These are phyloP conservation scores for Arabis alpina DNA, from an alignment of 345 rosid genomes.

Conservation along the genomic window DNA sequence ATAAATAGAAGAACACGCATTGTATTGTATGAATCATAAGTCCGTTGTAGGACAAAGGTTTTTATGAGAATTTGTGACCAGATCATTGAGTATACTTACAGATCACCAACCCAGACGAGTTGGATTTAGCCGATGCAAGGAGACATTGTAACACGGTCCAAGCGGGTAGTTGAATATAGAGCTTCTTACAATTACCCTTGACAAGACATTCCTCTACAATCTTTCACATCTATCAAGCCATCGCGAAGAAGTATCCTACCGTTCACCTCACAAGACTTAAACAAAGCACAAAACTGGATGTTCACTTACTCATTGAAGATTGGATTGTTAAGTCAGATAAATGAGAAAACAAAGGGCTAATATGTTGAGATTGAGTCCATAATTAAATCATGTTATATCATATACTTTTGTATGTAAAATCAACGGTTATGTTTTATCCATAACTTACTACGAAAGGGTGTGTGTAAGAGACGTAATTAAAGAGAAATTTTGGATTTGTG, in stretches of 20 bases:
- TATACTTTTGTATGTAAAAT: no score
- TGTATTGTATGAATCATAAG: conserved; percentile 6
- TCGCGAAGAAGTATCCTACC: conserved; percentile 69
- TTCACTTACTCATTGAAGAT: background rate
- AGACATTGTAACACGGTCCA: conserved; percentile 81
- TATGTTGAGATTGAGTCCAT: no score
- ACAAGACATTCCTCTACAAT: conserved; percentile 65
- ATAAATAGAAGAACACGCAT: no score
- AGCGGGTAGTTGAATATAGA: conserved; percentile 62
- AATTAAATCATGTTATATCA: no score
- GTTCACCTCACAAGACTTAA: conserved; percentile 79
- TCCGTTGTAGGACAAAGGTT: background rate
- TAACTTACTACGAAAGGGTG: no score
- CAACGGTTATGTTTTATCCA: no score
- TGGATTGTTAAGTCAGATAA: background rate
- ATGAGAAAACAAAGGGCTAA: conserved; percentile 1
- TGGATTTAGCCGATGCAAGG: conserved; percentile 65
- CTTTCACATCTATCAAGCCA: conserved; percentile 61
- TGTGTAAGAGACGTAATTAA: no score
- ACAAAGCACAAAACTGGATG: conserved; percentile 40
- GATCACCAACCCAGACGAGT: conserved; percentile 69
- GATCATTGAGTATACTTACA: conserved; percentile 48
- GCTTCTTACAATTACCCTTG: conserved; percentile 66
- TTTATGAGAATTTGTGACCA: background rate
- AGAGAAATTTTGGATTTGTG: no score